phyloP scores from a whole-genome alignment of 2,329 filamentous ascomycete species.

The Diplodia sapinea region DNA sequence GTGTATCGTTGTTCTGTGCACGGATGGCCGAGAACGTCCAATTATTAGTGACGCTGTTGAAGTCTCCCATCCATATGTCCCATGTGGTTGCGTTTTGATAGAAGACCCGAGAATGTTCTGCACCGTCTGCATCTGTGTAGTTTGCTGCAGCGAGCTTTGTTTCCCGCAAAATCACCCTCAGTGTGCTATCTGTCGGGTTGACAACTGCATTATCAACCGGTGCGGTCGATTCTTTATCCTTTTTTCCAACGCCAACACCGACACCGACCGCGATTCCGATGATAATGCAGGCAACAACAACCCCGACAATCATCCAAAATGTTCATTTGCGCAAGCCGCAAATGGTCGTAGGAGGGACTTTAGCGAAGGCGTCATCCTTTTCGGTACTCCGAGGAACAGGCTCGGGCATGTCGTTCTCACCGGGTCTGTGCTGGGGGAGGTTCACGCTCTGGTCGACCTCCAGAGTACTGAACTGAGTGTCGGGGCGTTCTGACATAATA shows the following conservation, averaged over 20 bases:
- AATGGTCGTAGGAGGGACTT: neutral
- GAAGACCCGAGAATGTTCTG: conserved; percentile 10
- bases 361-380: no score
- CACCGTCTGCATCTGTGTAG: conserved; percentile 6
- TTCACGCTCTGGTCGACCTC: no score
- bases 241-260: neutral
- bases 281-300: neutral
- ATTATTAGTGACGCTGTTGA: neutral
- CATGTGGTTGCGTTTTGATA: conserved; percentile 5
- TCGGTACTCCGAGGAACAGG: no score
- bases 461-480: no score
- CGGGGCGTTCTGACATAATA: no score
- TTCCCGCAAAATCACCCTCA: neutral
- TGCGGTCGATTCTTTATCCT: neutral
- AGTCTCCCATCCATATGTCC: conserved; percentile 3
- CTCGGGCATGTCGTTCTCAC: no score
- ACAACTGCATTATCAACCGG: neutral
- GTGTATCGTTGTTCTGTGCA: neutral
- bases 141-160: neutral
- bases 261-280: conserved; percentile 6
- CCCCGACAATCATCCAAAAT: conserved; percentile 8
- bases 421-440: no score
- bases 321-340: conserved; percentile 16
- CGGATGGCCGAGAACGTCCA: neutral
- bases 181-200: no score